phyloP scores from a whole-genome alignment of 2,329 filamentous ascomycete genomes.

The Chrysoporthe puriensis region DNA sequence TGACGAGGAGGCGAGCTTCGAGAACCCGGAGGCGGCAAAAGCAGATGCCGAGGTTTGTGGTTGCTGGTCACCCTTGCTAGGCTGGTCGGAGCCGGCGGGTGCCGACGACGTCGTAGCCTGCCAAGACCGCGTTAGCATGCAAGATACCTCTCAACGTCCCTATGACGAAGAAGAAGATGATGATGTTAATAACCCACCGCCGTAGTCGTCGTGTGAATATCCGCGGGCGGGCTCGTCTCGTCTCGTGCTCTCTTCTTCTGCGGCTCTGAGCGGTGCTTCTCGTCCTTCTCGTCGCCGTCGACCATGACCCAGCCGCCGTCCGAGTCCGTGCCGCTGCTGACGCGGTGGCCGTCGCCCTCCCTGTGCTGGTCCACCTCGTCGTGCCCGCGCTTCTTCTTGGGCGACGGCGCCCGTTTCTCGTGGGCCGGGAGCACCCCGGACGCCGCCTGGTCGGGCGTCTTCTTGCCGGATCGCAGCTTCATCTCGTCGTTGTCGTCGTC shows the following conservation, averaged over 20 bases:
- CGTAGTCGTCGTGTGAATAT: conserved; percentile 16
- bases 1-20: conserved; percentile 63
- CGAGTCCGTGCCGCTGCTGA: conserved; percentile 46
- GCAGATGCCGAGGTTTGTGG: conserved; percentile 58
- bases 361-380: conserved; percentile 59
- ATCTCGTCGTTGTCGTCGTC: conserved; percentile 32
- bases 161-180: not conserved
- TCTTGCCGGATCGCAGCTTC: conserved; percentile 27
- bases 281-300: conserved; percentile 34
- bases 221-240: conserved; percentile 35
- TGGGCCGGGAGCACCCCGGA: conserved; percentile 43
- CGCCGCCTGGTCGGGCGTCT: conserved; percentile 39
- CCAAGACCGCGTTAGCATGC: conserved; percentile 13
- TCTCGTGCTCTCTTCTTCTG: conserved; percentile 69
- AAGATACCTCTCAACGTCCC: not conserved
- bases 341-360: conserved; percentile 45
- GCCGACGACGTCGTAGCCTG: conserved; percentile 32
- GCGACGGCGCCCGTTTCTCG: conserved; percentile 58
- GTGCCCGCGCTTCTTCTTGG: conserved; percentile 68
- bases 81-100: conserved; percentile 32
- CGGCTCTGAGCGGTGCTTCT: conserved; percentile 58
- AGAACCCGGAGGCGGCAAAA: conserved; percentile 71
- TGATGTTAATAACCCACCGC: conserved; percentile 11
- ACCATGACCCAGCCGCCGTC: conserved; percentile 28
- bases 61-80: conserved; percentile 37